A percentile compares a stretch with the other conserved stretches of the same genome.
phyloP scores from a whole-genome alignment of 768 basidiomycete species.

The Termitomyces sp. region DNA sequence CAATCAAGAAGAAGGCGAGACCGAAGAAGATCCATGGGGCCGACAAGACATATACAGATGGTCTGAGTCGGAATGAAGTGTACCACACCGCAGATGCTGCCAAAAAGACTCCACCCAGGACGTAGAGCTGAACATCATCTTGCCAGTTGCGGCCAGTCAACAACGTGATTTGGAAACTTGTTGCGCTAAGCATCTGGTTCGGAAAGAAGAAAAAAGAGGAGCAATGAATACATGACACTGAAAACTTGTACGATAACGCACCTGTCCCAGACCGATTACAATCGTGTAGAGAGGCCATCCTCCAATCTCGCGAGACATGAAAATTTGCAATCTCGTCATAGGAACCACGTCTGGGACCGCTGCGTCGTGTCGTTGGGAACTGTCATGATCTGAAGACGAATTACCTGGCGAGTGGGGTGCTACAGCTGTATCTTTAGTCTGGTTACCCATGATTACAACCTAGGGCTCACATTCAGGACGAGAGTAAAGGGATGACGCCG shows the following conservation, averaged over 20 bases:
- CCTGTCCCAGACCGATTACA: constrained; percentile 81
- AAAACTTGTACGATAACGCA: constrained; percentile 19
- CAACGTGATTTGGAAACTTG: constrained; percentile 92
- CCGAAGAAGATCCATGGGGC: constrained; percentile 91
- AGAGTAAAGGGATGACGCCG: constrained; percentile 58
- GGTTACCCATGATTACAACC: constrained; percentile 2
- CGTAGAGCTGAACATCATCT: constrained; percentile 77
- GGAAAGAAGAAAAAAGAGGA: not conserved
- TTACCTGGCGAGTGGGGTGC: constrained; percentile 50
- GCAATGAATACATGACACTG: not conserved
- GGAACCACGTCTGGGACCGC: constrained; percentile 57
- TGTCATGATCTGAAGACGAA: constrained; percentile 35
- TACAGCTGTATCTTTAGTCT: constrained; percentile 3
- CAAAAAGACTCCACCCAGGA: constrained; percentile 86
- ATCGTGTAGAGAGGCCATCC: constrained; percentile 94
- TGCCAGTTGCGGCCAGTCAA: constrained; percentile 85
- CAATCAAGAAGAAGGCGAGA: constrained; percentile 88
- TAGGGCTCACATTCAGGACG: constrained; percentile 66
- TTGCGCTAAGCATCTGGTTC: constrained; percentile 74
- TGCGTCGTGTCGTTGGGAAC: constrained; percentile 40
- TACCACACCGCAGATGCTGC: constrained; percentile 88
- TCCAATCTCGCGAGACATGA: constrained; percentile 70
- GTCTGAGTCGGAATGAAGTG: constrained; percentile 79
- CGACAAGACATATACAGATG: constrained; percentile 83
- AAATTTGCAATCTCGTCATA: constrained; percentile 83